Percentiles rank a stretch among this genome's conserved stretches.
These are phyloP conservation scores for Cercophora sp. DNA, from an alignment of 495 filamentous ascomycete species.

Conservation along the genomic window DNA sequence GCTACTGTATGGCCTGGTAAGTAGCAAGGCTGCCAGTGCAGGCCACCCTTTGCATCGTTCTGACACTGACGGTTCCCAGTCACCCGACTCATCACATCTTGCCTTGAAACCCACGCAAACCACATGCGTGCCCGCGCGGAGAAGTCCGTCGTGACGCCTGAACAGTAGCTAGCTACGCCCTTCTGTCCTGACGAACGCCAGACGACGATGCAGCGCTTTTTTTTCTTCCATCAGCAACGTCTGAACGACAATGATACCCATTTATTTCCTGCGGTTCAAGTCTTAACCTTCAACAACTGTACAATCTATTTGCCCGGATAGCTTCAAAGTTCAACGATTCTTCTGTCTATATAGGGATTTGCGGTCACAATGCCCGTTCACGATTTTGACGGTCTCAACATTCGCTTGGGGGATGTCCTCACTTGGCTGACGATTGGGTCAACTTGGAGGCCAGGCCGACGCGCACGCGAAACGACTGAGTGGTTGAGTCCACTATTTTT, in stretches of 20 bases:
- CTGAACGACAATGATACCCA: conserved; percentile 16
- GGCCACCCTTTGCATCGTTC: background rate
- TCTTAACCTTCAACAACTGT: conserved; percentile 1
- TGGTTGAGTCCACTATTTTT: no score
- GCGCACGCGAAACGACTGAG: no score
- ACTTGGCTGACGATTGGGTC: no score
- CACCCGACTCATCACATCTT: conserved; percentile 81
- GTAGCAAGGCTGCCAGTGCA: conserved; percentile 28
- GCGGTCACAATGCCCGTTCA: no score
- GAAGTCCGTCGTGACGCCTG: conserved; percentile 46
- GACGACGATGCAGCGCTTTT: background rate
- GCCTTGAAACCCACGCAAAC: conserved; percentile 78
- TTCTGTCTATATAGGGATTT: no score
- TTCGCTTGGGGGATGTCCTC: no score
- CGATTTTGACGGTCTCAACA: no score
- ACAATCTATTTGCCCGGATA: background rate
- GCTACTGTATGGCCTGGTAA: conserved; percentile 90
- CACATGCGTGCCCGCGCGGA: conserved; percentile 70
- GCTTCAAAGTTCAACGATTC: no score
- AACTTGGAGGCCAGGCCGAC: no score
- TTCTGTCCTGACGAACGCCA: background rate
- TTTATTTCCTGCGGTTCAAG: background rate
- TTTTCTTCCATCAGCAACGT: background rate
- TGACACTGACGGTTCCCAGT: conserved; percentile 46
- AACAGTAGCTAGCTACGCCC: conserved; percentile 6